These are phyloP conservation scores for Pisolithus tinctorius DNA, from an alignment of 768 basidiomycete genomes.

Conservation along the genomic window DNA sequence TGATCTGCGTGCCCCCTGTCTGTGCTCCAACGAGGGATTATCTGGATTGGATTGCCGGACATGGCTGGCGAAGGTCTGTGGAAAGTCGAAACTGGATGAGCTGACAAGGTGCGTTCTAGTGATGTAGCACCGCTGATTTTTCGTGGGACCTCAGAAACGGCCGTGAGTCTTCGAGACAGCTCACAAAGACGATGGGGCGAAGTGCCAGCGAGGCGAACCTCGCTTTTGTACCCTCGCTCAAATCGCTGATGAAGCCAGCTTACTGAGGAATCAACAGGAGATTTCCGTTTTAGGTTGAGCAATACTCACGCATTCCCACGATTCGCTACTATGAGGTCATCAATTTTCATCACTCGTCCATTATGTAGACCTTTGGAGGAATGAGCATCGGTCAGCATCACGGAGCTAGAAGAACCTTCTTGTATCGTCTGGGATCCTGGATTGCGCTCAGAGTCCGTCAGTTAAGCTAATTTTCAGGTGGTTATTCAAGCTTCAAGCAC, in stretches of 20 bases:
- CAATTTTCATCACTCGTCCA: too few relatives aligned
- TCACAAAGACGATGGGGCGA: not conserved
- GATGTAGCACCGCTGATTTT: too few relatives aligned
- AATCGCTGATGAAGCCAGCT: not conserved
- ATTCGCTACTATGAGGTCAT: too few relatives aligned
- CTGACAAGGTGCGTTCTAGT: too few relatives aligned
- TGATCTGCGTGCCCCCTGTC: constrained; percentile 72
- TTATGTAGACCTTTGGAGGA: too few relatives aligned
- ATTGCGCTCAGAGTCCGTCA: too few relatives aligned
- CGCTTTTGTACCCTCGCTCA: not conserved
- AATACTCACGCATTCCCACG: not conserved
- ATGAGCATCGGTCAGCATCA: too few relatives aligned
- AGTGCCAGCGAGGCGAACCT: not conserved
- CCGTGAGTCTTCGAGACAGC: not conserved
- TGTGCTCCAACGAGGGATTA: constrained; percentile 50
- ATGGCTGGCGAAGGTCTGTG: not conserved
- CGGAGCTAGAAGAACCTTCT: too few relatives aligned
- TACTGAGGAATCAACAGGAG: not conserved
- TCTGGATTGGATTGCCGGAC: constrained; percentile 19
- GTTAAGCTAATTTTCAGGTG: too few relatives aligned
- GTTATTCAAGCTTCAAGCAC: too few relatives aligned
- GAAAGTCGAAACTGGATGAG: not conserved
- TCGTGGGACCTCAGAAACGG: too few relatives aligned
- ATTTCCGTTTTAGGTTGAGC: not conserved
- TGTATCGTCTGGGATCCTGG: too few relatives aligned